These are phyloP conservation scores for Jackrogersella multiformis DNA, from an alignment of 495 filamentous ascomycete genomes.

Conservation along the genomic window DNA sequence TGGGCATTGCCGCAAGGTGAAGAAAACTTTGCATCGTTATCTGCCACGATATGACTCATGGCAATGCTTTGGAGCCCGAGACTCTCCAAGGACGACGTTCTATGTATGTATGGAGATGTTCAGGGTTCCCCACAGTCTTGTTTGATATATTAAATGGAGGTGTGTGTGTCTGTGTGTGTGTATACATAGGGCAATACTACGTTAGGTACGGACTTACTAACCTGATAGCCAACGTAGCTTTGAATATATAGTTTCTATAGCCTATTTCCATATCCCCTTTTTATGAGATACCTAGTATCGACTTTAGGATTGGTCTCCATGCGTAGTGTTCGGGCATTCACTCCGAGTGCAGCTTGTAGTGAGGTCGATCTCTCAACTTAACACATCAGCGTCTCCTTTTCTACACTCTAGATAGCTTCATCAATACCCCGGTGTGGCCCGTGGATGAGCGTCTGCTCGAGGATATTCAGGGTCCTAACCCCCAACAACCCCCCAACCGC, in stretches of 20 bases:
- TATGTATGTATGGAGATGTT: conserved; percentile 6
- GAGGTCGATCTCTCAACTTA: not conserved
- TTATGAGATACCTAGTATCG: conserved; percentile 9
- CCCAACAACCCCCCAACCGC: conserved; percentile 24
- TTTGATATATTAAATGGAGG: conserved; percentile 24
- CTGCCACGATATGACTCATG: conserved; percentile 28
- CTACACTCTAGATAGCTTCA: conserved; percentile 8
- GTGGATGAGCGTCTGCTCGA: conserved; percentile 13
- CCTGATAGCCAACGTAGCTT: not conserved
- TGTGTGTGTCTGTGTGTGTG: too few relatives aligned
- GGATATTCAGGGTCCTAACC: conserved; percentile 31
- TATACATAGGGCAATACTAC: too few relatives aligned
- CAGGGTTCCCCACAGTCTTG: conserved; percentile 34
- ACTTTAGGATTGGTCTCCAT: not conserved
- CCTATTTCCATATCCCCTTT: conserved; percentile 17
- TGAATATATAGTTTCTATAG: conserved; percentile 2
- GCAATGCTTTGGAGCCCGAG: not conserved
- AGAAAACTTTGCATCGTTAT: conserved; percentile 12
- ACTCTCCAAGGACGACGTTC: conserved; percentile 1
- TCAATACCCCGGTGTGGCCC: conserved; percentile 13
- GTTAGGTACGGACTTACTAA: conserved; percentile 23
- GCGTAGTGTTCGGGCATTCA: conserved; percentile 9
- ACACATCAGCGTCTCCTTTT: not conserved
- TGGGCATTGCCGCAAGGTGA: conserved; percentile 10
- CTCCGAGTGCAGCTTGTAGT: conserved; percentile 22